Evolutionary conservation across 495 filamentous ascomycete species (phyloP), one percentile per base, ranked within the genome.

Genomic region (Endocarpon pusillum): DNA sequence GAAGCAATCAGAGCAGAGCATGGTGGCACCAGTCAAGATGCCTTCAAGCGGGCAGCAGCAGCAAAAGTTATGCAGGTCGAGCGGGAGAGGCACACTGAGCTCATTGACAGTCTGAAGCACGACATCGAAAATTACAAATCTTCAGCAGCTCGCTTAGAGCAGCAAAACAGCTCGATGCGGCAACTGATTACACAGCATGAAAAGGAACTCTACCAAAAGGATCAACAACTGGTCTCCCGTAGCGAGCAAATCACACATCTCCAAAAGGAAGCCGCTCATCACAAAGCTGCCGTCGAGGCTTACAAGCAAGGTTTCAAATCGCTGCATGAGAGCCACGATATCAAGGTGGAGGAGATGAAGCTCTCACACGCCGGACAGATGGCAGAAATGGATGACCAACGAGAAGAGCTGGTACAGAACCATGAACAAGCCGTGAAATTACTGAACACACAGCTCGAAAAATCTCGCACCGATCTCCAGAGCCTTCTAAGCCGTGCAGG

Each of bases 71-170:
- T 67, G 15, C 64, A 71, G 32, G 45, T 49, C 32, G 71, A 74
- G 44, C 59, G 59, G 19, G 46, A 35, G 9, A 66, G 66, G 44
- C 79, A 93, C 40, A 59, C 76, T 36, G 66, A 77, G 22, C 48
- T 75, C 23, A 64, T 92, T 20, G 60, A 67, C 20, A 57, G 61
- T 20, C 55, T 99, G 26, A 78, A 79, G 40, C 62, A 58, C 36
- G 72, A 86, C 43, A 76, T 96, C 37, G 74, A 82, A 19, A 71
- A 79, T 38, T 81, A 91, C 53, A n/a, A n/a, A n/a, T n/a, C n/a
- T n/a, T n/a, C n/a, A 62, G 32, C 61, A 81, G 41, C 58, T 83
- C 12, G 55, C 67, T 20, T 44, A 48, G 7, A n/a, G n/a, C n/a
- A n/a, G n/a, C n/a, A n/a, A n/a, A n/a, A n/a, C n/a, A n/a, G n/a